Base-by-base conservation (phyloP, 192 early-diverging fungal species). In the Lobosporangium transversale region DNA sequence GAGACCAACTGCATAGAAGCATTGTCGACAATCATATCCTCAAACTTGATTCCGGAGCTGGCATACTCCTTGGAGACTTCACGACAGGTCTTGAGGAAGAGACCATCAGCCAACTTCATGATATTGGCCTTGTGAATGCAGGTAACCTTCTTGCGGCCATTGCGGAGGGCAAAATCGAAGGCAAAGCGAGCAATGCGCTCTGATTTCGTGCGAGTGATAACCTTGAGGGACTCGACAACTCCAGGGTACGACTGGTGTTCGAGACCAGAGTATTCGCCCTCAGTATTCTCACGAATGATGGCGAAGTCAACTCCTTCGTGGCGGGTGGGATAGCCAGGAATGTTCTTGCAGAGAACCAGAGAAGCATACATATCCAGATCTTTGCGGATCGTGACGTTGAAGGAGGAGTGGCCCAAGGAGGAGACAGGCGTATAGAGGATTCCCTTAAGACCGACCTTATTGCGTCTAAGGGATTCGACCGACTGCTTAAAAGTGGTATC, bases 1-100 rank as follows among this genome's bases (percentile, higher is more conserved):
- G 94, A 93, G 53, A 97, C 95, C n/a, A 99, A 87, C 87, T 99
- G 97, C 97, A 99, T 99, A 51, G 97, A 93, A 44, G 95, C 94
- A 89, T 99, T 99, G 85, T 99, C 97, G 66, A 99, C 97, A 87
- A 99, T 99, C 97, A 99, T 97, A 84, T 97, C 96, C 62, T 95
- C 88, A 82, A 94, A 93, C 89, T 94, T 83, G 80, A 99, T 95
- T 33, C 93, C 93, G 15, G 83, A 84, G 67, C 85, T 83, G 68
- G 93, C 88, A 84, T 99, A 98, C 80, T 92, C 88, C 82, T 98
- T 92, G 65, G 94, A 91, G 24, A 99, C 89, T 14, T 95, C 92
- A 56, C 96, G 94, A 85, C 94, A 97, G 40, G 91, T 93, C 70
- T 93, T 92, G 70, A 99, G 87, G 89, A 99, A 99, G 54, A 99